Conservation (phyloP, 2,329 filamentous ascomycete genomes). For the Geosmithia putterillii region DNA sequence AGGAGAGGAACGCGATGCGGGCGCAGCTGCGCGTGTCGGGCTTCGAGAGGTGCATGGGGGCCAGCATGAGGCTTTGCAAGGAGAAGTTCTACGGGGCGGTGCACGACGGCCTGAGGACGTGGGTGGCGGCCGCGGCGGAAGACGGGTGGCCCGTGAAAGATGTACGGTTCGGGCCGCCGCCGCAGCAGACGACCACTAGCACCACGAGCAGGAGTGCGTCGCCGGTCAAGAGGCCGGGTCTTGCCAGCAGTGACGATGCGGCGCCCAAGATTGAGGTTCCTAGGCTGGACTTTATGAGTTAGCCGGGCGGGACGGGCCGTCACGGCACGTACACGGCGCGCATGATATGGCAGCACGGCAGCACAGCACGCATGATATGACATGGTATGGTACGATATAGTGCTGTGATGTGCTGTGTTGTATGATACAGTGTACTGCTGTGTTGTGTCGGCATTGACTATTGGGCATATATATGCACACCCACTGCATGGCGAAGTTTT, state of each 20-base stretch:
- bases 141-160: slow-evolving; percentile 79
- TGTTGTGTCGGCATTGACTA: too few species aligned
- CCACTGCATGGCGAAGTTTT: too few species aligned
- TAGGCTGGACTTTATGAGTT: slow-evolving; percentile 32
- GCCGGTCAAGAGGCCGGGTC: slow-evolving; percentile 33
- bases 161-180: slow-evolving; percentile 60
- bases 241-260: too few species aligned
- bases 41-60: slow-evolving; percentile 82
- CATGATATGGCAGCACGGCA: too few species aligned
- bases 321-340: background rate
- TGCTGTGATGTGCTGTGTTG: too few species aligned
- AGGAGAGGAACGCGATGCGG: slow-evolving; percentile 69
- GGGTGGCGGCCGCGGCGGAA: slow-evolving; percentile 76
- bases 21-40: slow-evolving; percentile 68
- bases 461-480: too few species aligned
- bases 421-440: too few species aligned
- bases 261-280: slow-evolving; percentile 51
- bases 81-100: slow-evolving; percentile 94
- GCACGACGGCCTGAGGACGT: slow-evolving; percentile 78
- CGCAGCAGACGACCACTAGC: slow-evolving; percentile 11
- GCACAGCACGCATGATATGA: too few species aligned
- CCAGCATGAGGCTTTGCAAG: slow-evolving; percentile 79
- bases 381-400: too few species aligned
- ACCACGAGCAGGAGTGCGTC: slow-evolving; percentile 18
- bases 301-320: slow-evolving; percentile 17